These are phyloP conservation scores for Acacia pycnantha DNA, from an alignment of 331 rosid species.

Conservation along the genomic window DNA sequence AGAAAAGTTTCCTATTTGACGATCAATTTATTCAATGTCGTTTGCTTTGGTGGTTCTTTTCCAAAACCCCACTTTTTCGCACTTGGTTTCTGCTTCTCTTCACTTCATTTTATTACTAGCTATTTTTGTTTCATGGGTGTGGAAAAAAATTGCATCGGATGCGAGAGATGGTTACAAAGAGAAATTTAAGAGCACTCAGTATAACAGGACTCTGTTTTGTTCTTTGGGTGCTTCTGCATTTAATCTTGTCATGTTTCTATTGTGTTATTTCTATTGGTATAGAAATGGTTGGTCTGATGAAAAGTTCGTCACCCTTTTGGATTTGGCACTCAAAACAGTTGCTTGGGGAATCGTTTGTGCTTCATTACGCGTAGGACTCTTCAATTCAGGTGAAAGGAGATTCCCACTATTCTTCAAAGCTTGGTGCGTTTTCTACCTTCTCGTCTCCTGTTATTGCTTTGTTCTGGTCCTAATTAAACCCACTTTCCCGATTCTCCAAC, in stretches of 20 bases:
- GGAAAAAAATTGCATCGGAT: conserved; percentile 32
- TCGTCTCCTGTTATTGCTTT: conserved; percentile 51
- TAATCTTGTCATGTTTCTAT: conserved; percentile 36
- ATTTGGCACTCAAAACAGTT: conserved; percentile 53
- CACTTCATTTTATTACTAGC: conserved; percentile 47
- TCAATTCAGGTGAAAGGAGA: conserved; percentile 33
- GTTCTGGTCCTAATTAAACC: too few species aligned
- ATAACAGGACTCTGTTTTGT: conserved; percentile 28
- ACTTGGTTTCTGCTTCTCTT: conserved; percentile 45
- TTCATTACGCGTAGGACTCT: conserved; percentile 38
- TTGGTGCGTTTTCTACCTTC: conserved; percentile 70
- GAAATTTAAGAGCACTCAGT: conserved; percentile 14
- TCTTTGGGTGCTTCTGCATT: conserved; percentile 46
- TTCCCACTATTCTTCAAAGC: conserved; percentile 49
- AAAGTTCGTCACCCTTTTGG: conserved; percentile 50
- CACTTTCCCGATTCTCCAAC: too few species aligned
- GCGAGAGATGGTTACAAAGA: conserved; percentile 35
- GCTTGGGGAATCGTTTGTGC: conserved; percentile 56
- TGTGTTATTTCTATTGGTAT: conserved; percentile 54
- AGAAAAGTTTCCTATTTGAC: neutral
- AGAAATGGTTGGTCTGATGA: conserved; percentile 59
- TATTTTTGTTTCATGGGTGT: conserved; percentile 44
- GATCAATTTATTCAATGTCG: conserved; percentile 4
- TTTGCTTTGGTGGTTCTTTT: conserved; percentile 33
- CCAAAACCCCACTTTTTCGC: conserved; percentile 51